Conservation (phyloP, 2,329 filamentous ascomycete genomes). For the Neonectria sp. region DNA sequence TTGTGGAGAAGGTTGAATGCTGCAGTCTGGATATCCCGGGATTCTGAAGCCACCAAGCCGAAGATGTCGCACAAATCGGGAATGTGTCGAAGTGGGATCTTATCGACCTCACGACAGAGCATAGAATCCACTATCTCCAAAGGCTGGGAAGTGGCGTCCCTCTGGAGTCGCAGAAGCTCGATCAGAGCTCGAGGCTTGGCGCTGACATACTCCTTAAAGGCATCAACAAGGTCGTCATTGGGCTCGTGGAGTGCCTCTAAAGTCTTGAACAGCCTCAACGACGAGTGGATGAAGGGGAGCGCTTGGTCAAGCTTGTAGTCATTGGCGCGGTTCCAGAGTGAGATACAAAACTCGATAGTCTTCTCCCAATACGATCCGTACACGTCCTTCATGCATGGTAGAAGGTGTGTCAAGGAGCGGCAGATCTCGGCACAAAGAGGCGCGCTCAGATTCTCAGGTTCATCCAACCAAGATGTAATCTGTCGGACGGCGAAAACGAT, state of each 20-base stretch:
- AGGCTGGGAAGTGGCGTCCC: slow-evolving; percentile 70
- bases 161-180: slow-evolving; percentile 71
- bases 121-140: slow-evolving; percentile 82
- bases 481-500: slow-evolving; percentile 88
- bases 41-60: slow-evolving; percentile 81
- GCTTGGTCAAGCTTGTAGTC: slow-evolving; percentile 61
- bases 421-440: slow-evolving; percentile 67
- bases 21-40: slow-evolving; percentile 81
- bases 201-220: slow-evolving; percentile 73
- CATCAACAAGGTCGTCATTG: slow-evolving; percentile 90
- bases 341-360: slow-evolving; percentile 70
- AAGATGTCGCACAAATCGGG: slow-evolving; percentile 80
- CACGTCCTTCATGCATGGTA: slow-evolving; percentile 83
- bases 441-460: slow-evolving; percentile 59
- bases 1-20: slow-evolving; percentile 86
- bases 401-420: slow-evolving; percentile 70
- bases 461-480: slow-evolving; percentile 79
- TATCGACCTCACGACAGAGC: slow-evolving; percentile 77
- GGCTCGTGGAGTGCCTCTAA: slow-evolving; percentile 77
- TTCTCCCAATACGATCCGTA: slow-evolving; percentile 92
- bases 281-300: slow-evolving; percentile 78
- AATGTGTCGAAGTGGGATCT: slow-evolving; percentile 73
- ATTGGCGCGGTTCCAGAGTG: slow-evolving; percentile 68
- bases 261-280: slow-evolving; percentile 77
- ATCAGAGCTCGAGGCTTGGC: slow-evolving; percentile 72